Base-by-base conservation (phyloP, 768 basidiomycete species). In the Suillus paluster region DNA sequence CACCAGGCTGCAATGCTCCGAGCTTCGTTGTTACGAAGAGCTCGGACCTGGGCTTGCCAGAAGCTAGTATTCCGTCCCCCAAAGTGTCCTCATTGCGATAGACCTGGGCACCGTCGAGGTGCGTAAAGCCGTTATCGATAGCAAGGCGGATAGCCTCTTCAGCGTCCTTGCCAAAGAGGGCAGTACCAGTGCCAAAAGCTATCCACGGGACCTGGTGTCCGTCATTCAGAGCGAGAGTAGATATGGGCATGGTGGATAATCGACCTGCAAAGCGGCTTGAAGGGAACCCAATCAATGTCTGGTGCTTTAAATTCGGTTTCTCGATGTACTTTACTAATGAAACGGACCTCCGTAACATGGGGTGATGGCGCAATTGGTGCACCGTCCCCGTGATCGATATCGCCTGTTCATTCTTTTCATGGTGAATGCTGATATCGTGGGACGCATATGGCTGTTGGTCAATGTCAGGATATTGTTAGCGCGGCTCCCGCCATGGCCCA, bases 1-100 rank as follows among this genome's bases (percentile, higher is more conserved):
- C 72, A 10, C 82, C 81, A 0, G 77, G 74, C 9, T 65, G 66
- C 50, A 78, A 57, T 7, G 30, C 8, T 41, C 5, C 56, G 48
- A 88, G 74, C 65, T 89, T 88, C 23, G 87, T 89, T 44, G 86
- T 85, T 66, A 91, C 79, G 72, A 81, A 91, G 11, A 91, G 71
- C 55, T 83, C 80, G 1, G 80, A 80, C 21, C 86, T 83, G 10
- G 82, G 70, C 66, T 81, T 84, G 27, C 81, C 80, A 4, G 84
- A 81, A 3, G 76, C 78, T 56, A 74, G 76, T 64, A 88, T 79
- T 11, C 83, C 86, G 15, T 70, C 77, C 1, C 84, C 86, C 19
- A 87, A 75, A 1, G 77, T 76, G 1, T 78, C 78, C 68, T 89
- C 87, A 63, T 89, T 89, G 9, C 60, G 60, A 70, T 89, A 89